Evolutionary conservation across 768 basidiomycete genomes (phyloP).

Genomic region (Agaricus bisporus): DNA sequence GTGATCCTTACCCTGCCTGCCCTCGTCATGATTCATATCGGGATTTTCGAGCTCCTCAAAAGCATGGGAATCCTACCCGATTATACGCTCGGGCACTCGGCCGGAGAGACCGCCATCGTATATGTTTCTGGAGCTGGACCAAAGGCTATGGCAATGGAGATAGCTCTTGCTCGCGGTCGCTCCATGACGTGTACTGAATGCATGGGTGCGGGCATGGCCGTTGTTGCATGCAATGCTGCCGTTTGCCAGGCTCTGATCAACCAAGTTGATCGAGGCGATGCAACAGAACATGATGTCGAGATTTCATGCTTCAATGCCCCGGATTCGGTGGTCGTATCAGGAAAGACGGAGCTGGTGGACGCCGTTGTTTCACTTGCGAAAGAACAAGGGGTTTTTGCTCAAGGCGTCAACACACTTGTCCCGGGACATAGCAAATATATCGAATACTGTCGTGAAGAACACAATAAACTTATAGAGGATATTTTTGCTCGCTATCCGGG

Average conservation of each 20-base stretch:
- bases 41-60: constrained; percentile 32
- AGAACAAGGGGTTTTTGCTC: constrained; percentile 24
- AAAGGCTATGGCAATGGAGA: constrained; percentile 33
- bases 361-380: constrained; percentile 22
- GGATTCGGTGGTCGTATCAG: constrained; percentile 31
- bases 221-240: constrained; percentile 26
- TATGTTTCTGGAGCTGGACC: constrained; percentile 37
- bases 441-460: constrained; percentile 26
- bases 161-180: constrained; percentile 36
- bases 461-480: constrained; percentile 19
- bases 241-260: constrained; percentile 22
- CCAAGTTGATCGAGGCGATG: constrained; percentile 4
- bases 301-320: constrained; percentile 36
- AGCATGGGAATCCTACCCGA: constrained; percentile 31
- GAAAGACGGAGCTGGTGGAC: constrained; percentile 22
- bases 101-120: constrained; percentile 38
- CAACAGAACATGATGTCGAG: constrained; percentile 20
- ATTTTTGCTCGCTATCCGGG: constrained; percentile 28
- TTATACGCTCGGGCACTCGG: constrained; percentile 39
- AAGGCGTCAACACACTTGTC: constrained; percentile 28
- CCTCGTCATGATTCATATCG: constrained; percentile 40
- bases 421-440: constrained; percentile 34
- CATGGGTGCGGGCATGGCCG: constrained; percentile 37
- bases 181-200: constrained; percentile 28
- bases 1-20: constrained; percentile 34